These are phyloP conservation scores for Pyronema omphalodes DNA, from an alignment of 495 filamentous ascomycete species.

Conservation along the genomic window DNA sequence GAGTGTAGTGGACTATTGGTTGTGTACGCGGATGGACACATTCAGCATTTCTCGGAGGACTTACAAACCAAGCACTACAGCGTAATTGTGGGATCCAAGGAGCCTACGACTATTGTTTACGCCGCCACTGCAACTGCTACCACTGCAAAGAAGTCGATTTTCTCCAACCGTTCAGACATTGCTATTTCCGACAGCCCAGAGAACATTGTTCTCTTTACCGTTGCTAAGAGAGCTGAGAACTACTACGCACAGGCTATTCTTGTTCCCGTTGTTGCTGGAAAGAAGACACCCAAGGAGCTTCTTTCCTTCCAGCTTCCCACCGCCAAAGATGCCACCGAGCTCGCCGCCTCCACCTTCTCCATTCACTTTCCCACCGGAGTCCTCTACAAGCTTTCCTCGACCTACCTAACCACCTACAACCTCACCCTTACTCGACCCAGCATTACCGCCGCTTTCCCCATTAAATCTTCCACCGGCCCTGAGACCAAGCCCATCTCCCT, in stretches of 20 bases:
- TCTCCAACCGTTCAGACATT: slow-evolving; percentile 18
- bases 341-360: slow-evolving; percentile 10
- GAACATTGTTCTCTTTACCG: slow-evolving; percentile 13
- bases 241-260: neutral
- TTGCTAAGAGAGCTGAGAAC: slow-evolving; percentile 1
- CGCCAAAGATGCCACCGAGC: neutral
- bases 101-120: slow-evolving; percentile 12
- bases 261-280: neutral
- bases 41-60: slow-evolving; percentile 18
- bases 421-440: slow-evolving; percentile 10
- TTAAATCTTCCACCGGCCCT: neutral
- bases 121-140: slow-evolving; percentile 11
- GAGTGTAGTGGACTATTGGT: slow-evolving; percentile 8
- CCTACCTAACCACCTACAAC: slow-evolving; percentile 14
- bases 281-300: slow-evolving; percentile 7
- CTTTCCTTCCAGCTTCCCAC: slow-evolving; percentile 8
- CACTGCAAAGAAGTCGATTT: slow-evolving; percentile 13
- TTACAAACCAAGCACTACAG: slow-evolving; percentile 17
- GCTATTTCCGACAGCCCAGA: slow-evolving; percentile 7
- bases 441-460: slow-evolving; percentile 3
- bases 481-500: slow-evolving; percentile 9
- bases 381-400: slow-evolving; percentile 12
- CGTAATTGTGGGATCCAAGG: neutral
- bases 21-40: slow-evolving; percentile 17
- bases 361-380: slow-evolving; percentile 21